These are phyloP conservation scores for Aspergillus fumigatus DNA, from an alignment of 2,329 filamentous ascomycete species.

Conservation along the genomic window DNA sequence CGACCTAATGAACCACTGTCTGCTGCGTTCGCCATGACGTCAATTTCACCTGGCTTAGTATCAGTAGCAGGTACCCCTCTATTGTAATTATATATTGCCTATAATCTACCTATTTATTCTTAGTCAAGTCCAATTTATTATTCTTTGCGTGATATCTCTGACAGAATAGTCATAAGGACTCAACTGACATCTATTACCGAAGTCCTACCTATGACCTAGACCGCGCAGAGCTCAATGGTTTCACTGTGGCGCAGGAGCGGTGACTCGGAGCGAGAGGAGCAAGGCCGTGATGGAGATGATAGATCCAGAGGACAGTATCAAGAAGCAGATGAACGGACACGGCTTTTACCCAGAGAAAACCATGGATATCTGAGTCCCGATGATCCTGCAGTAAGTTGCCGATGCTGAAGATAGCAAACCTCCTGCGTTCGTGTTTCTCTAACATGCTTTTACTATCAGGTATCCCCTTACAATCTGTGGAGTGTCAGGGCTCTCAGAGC, in stretches of 20 bases:
- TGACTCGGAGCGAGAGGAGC: conserved; percentile 27
- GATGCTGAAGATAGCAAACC: neutral
- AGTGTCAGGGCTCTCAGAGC: conserved; percentile 76
- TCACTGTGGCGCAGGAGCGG: conserved; percentile 54
- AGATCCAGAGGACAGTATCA: conserved; percentile 4
- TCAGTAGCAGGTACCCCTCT: neutral
- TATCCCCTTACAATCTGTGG: conserved; percentile 92
- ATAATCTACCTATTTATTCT: neutral
- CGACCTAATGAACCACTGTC: neutral
- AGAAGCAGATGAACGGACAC: conserved; percentile 57
- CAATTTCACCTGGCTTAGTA: neutral
- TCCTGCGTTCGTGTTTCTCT: neutral
- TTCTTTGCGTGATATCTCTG: neutral
- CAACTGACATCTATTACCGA: neutral
- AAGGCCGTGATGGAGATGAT: conserved; percentile 25
- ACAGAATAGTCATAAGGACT: neutral
- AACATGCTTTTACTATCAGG: conserved; percentile 30
- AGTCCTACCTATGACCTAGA: neutral
- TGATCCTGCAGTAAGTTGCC: conserved; percentile 66
- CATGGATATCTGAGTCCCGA: conserved; percentile 66
- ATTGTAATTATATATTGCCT: neutral
- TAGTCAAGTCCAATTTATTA: neutral
- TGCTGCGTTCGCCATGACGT: neutral
- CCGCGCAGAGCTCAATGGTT: conserved; percentile 36
- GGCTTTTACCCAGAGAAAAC: conserved; percentile 65